Base-by-base conservation (phyloP, 345 rosid species). In the Eucalyptus brandiana region DNA sequence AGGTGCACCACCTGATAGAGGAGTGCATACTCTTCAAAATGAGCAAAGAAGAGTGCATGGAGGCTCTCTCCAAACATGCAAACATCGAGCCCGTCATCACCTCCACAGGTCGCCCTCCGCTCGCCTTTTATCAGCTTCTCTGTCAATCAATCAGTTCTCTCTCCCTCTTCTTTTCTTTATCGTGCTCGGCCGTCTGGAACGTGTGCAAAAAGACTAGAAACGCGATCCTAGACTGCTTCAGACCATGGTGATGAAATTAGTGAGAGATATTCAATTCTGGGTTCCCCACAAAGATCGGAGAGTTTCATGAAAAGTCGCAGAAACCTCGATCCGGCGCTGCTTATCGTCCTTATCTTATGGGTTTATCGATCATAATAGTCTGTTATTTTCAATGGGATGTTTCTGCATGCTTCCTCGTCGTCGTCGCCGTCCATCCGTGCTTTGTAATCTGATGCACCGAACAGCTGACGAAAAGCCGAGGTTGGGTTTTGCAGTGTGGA, bases 1-100 rank as follows among this genome's bases (percentile, higher is more conserved):
- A 97, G 99, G 99, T 97, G 90, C 99, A 97, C 89, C 98, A 92
- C 92, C 94, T 97, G 56, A 97, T 97, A 88, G 99, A 97, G 91
- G 96, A 96, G 91, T 97, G 99, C 87, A 91, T 97, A 26, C n/a
- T 96, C 40, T 96, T 96, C 93, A 95, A 95, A 93, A 93, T 97
- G 99, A 93, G 90, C 90, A 97, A 91, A 93, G 98, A 97, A 92
- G 99, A 97, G 93, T 96, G 98, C 97, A 94, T 95, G 96, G 97
- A 95, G 62, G 97, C 99, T 92, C 95, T 97, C 91, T 93, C 96
- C 87, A 96, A 95, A 92, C 97, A 96, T 92, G 99, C 99, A 76
- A 90, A 95, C 89, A 96, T 97, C 92, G 89, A 94, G 72, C 97
- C 98, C n/a, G 90, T 97, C 93, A 91, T 96, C 87, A 97, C 99